Conservation (phyloP, 2,329 filamentous ascomycete genomes). For the Alternaria rosae region DNA sequence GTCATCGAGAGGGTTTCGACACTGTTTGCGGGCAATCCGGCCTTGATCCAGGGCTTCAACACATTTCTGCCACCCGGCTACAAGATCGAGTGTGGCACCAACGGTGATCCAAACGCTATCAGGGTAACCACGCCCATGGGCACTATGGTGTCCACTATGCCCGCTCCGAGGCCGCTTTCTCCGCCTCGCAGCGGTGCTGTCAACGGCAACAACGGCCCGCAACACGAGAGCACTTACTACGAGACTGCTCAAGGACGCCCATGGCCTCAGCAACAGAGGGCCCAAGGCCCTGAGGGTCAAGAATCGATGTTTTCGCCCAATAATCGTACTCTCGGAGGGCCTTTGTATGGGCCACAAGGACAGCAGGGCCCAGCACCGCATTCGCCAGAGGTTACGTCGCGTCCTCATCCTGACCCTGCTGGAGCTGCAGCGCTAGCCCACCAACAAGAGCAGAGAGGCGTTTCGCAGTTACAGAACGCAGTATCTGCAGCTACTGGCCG, state of each 20-base stretch:
- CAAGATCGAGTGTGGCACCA: conserved; percentile 92
- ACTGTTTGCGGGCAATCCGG: conserved; percentile 93
- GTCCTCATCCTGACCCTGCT: conserved; percentile 47
- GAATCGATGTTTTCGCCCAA: conserved; percentile 55
- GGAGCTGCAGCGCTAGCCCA: conserved; percentile 58
- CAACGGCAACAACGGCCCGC: conserved; percentile 63
- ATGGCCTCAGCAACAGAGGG: conserved; percentile 49
- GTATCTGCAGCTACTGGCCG: conserved; percentile 66
- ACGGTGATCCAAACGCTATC: conserved; percentile 94
- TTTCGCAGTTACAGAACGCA: conserved; percentile 71
- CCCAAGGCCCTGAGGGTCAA: conserved; percentile 42
- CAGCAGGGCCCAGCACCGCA: conserved; percentile 43
- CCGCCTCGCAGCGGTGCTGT: conserved; percentile 56
- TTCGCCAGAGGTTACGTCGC: conserved; percentile 47
- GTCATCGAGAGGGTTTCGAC: conserved; percentile 97
- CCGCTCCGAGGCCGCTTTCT: conserved; percentile 56
- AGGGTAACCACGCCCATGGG: conserved; percentile 96
- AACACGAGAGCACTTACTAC: conserved; percentile 50
- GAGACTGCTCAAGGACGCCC: conserved; percentile 46
- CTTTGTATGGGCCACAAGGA: conserved; percentile 45
- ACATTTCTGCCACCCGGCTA: conserved; percentile 96
- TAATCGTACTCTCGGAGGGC: conserved; percentile 52
- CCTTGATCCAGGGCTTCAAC: conserved; percentile 96
- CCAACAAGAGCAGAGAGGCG: conserved; percentile 70
- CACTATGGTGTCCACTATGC: conserved; percentile 92